Percentiles rank a stretch among this genome's conserved stretches.
Evolutionary conservation across 192 early-diverging fungal genomes (phyloP).

Genomic region (Coemansia sp.): DNA sequence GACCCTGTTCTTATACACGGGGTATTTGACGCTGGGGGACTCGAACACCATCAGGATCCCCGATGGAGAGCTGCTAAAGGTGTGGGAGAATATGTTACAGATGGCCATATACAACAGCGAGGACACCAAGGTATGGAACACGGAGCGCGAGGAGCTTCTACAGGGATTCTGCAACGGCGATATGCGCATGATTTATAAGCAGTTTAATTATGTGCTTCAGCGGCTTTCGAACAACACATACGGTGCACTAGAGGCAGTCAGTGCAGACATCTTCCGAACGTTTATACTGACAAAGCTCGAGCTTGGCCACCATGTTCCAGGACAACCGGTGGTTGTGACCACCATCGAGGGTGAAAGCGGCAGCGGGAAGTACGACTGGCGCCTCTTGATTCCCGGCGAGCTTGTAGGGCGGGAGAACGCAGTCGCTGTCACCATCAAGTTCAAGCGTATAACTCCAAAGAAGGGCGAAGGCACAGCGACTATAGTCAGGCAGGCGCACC

Average conservation of each 20-base stretch:
- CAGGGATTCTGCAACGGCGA: neutral
- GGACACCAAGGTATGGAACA: neutral
- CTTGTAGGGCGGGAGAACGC: neutral
- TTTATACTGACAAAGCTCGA: neutral
- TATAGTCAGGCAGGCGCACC: neutral
- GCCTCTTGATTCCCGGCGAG: neutral
- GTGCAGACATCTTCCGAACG: neutral
- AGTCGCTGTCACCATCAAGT: neutral
- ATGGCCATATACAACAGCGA: neutral
- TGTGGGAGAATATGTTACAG: conserved; percentile 1
- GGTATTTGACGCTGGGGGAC: conserved; percentile 6
- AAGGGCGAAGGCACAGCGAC: neutral
- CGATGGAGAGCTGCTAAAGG: conserved; percentile 7
- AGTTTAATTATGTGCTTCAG: neutral
- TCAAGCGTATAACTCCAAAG: neutral
- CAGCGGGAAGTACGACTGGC: neutral
- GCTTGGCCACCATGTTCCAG: neutral
- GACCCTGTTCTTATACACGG: conserved; percentile 18
- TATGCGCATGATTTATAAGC: neutral
- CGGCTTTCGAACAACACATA: neutral
- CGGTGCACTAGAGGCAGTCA: neutral
- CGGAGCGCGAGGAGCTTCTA: neutral
- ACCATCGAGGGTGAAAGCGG: neutral
- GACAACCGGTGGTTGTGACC: neutral
- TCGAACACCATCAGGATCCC: conserved; percentile 2